Conservation (phyloP, 169 alveolate genomes). For the Amoebophrya sp. region DNA sequence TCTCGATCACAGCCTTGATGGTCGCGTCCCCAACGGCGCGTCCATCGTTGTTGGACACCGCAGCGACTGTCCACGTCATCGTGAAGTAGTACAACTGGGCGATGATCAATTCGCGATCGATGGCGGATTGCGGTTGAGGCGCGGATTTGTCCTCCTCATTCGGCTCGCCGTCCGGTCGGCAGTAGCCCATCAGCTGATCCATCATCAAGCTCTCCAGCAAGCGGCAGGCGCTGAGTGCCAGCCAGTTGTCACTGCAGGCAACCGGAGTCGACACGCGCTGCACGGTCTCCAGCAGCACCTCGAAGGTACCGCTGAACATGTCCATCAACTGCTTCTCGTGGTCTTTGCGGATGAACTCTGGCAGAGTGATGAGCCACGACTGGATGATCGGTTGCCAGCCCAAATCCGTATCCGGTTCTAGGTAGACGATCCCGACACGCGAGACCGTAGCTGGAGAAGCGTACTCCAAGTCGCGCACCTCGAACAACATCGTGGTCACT, state of each 20-base stretch:
- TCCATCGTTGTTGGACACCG: conserved; percentile 45
- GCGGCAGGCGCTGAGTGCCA: conserved; percentile 45
- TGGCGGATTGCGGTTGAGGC: conserved; percentile 27
- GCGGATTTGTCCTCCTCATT: conserved; percentile 31
- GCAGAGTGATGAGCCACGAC: conserved; percentile 59
- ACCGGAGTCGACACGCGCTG: conserved; percentile 43
- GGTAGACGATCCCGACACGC: conserved; percentile 76
- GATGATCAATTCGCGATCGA: conserved; percentile 38
- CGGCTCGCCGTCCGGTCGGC: conserved; percentile 24
- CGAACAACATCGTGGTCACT: conserved; percentile 80
- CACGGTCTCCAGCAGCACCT: conserved; percentile 40
- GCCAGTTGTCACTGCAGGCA: conserved; percentile 53
- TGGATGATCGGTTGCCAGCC: conserved; percentile 71
- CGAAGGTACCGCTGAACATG: conserved; percentile 42
- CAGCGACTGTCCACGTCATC: conserved; percentile 42
- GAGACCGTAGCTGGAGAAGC: conserved; percentile 86
- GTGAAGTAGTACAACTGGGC: conserved; percentile 48
- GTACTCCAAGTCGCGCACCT: conserved; percentile 70
- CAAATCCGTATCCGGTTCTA: conserved; percentile 70
- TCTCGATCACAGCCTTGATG: conserved; percentile 44
- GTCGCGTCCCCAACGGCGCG: conserved; percentile 42
- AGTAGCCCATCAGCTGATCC: conserved; percentile 30
- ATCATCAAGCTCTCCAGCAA: conserved; percentile 41
- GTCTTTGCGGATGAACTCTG: conserved; percentile 50
- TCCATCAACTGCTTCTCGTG: conserved; percentile 40